Base-by-base conservation (phyloP, 2,329 filamentous ascomycete genomes). In the Tolypocladium endophyticum region DNA sequence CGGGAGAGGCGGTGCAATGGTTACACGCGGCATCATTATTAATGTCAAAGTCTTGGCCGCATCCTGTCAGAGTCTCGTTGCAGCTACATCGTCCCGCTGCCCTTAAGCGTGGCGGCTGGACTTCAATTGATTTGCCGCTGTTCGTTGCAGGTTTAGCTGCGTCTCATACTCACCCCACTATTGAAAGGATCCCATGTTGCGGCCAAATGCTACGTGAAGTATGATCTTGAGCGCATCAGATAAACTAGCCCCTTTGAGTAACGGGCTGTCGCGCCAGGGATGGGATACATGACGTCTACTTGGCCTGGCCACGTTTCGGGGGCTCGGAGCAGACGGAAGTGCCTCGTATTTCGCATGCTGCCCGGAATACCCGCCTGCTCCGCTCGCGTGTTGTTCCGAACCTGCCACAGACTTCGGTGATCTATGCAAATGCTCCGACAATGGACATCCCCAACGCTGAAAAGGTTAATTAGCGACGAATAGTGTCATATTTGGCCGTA, bases 361-460 rank as follows among this genome's bases (percentile, higher is more conserved):
- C 16, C 16, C 9, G 16, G 18, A 14, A 16, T 50, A 18, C 45
- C 30, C 2, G 47, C 28, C 25, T 35, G 28, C 18, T 33, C 28
- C 30, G 20, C 50, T 18, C 30, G 11, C 30, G 11, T 7, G 3
- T n/a, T 20, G 30, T 28, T 16, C 18, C 11, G 7, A 14, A 20
- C 2, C 12, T 23, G 3, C 30, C 14, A 1, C 18, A 33, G 28
- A 11, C 20, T 12, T 35, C 18, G 3, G 9, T 16, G 1, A 7
- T 4, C 30, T 67, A 71, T 8, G 69, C 69, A 60, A 74, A 73
- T 28, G 70, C 70, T 45, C 72, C 72, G 16, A 74, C 68, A 33
- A 61, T 50, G 2, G 61, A 59, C 61, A 60, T 60, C 23, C 55
- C 56, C 23, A 53, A 7, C 12, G 62, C 57, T 63, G 16, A 0